These are phyloP conservation scores for Colletotrichum sansevieriae DNA, from an alignment of 2,329 filamentous ascomycete species.

Conservation along the genomic window DNA sequence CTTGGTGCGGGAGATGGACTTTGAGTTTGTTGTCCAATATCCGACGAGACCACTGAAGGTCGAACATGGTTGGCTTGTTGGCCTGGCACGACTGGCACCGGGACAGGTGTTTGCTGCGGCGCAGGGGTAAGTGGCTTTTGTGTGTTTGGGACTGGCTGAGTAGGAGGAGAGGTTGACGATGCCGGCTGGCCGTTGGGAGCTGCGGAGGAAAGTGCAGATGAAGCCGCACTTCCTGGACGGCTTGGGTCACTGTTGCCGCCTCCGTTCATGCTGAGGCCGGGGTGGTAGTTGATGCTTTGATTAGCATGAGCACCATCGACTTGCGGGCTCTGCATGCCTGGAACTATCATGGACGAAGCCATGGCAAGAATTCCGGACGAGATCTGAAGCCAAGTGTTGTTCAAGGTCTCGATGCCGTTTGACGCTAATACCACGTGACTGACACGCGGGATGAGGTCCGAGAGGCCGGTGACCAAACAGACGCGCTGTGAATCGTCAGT, in stretches of 20 bases:
- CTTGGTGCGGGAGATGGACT: too few species aligned
- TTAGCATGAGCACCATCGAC: not conserved
- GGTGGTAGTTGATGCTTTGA: too few species aligned
- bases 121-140: not conserved
- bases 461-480: not conserved
- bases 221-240: constrained; percentile 1
- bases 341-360: constrained; percentile 3
- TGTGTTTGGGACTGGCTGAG: not conserved
- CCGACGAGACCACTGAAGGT: not conserved
- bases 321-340: not conserved
- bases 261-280: not conserved
- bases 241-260: not conserved
- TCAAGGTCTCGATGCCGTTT: not conserved
- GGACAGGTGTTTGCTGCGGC: constrained; percentile 3
- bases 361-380: not conserved
- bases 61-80: not conserved
- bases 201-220: not conserved
- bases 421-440: constrained; percentile 1
- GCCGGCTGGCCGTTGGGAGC: not conserved
- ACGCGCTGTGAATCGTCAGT: not conserved
- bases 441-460: not conserved
- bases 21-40: not conserved
- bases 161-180: not conserved
- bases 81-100: not conserved
- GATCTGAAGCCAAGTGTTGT: not conserved